Evolutionary conservation across 2,329 filamentous ascomycete genomes (phyloP).

Genomic region (Tolypocladium sp.): DNA sequence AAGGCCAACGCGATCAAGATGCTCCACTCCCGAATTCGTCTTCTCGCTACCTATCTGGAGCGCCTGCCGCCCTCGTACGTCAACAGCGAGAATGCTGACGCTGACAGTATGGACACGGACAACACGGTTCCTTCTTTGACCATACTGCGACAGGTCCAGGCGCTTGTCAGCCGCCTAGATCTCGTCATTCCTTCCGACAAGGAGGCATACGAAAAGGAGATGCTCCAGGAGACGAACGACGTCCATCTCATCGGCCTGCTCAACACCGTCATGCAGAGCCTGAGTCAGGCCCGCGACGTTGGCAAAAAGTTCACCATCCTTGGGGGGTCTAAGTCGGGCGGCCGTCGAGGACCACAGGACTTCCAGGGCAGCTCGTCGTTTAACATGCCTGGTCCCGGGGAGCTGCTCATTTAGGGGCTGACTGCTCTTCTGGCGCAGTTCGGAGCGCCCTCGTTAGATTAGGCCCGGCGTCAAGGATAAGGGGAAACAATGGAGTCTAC

Average conservation of each 20-base stretch:
- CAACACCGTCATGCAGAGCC: conserved; percentile 63
- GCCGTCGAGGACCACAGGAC: conserved; percentile 10
- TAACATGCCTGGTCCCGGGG: conserved; percentile 16
- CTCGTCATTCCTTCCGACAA: conserved; percentile 67
- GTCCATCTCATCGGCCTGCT: conserved; percentile 71
- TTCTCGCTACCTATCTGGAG: conserved; percentile 69
- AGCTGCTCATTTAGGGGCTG: conserved; percentile 17
- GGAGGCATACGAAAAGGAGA: conserved; percentile 58
- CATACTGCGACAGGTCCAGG: conserved; percentile 80
- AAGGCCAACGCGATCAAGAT: conserved; percentile 93
- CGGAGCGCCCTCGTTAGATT: neutral
- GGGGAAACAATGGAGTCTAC: neutral
- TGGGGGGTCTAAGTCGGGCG: conserved; percentile 27
- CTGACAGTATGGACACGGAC: conserved; percentile 22
- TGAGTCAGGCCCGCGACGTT: conserved; percentile 61
- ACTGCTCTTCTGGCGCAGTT: neutral
- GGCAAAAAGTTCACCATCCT: conserved; percentile 64
- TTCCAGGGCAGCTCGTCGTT: conserved; percentile 13
- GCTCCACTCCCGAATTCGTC: conserved; percentile 67
- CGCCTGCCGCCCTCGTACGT: conserved; percentile 59
- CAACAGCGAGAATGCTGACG: conserved; percentile 34
- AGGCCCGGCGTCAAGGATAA: neutral
- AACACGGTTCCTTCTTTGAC: conserved; percentile 49
- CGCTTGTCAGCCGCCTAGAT: conserved; percentile 73
- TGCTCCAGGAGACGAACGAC: conserved; percentile 72